Evolutionary conservation across 768 basidiomycete genomes (phyloP), one percentile per base, ranked within the genome.

Genomic region (Myochromella boudieri): DNA sequence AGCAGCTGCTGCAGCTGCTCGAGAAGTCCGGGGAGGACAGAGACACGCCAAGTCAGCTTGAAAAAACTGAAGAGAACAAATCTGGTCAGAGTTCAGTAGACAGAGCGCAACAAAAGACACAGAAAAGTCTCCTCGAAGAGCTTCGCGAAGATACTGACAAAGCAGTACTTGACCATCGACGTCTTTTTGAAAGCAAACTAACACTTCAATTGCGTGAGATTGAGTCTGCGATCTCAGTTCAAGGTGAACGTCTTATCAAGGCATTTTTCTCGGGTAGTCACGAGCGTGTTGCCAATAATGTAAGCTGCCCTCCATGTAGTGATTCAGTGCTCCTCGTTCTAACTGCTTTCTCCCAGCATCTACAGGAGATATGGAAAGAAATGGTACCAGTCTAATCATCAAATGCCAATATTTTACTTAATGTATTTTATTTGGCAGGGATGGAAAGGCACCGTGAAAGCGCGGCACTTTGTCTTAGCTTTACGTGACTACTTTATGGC

Each of bases 221-320:
- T 11, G 18, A 28, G 5, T 18, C 10, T 4, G 2, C 14, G 4
- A 34, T 44, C 11, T 6, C 14, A 3, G 25, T 6, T n/a, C 28
- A 47, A 15, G 29, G 37, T n/a, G 29, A 47, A 20, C 28, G 37
- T 18, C n/a, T 47, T 29, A 40, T 47, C 33, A 14, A 5, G 12
- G 22, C 37, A 4, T 18, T 12, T 1, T 3, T 31, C 8, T 39
- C 46, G 6, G 46, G 46, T 3, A 31, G 12, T 12, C 29, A 47
- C 25, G 38, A 47, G 6, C 37, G 29, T 12, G 40, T 47, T 11
- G 9, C n/a, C 6, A 38, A 47, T 24, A 2, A 15, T 3, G 46
- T 47, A 32, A 29, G 28, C n/a, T n/a, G n/a, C 4, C 3, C 25
- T n/a, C 37, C 37, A 3, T 6, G 10, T n/a, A 8, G 12, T 24